These are phyloP conservation scores for Salix dunnii DNA, from an alignment of 345 rosid genomes.

Conservation along the genomic window DNA sequence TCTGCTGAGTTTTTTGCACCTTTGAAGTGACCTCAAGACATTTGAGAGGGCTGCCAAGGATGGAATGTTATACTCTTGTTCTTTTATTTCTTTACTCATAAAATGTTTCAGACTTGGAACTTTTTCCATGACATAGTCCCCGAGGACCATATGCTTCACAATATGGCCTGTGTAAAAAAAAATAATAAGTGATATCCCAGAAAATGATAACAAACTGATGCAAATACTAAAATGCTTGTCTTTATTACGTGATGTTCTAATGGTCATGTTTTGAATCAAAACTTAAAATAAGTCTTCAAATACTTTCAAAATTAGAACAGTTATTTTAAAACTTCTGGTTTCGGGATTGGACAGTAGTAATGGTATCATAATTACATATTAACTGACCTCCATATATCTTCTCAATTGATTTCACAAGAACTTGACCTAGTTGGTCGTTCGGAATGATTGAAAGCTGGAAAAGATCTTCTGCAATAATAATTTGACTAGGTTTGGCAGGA, in stretches of 20 bases:
- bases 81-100: constrained; percentile 34
- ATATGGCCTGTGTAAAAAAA: constrained; percentile 39
- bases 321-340: not conserved
- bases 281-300: not conserved
- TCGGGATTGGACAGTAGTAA: not conserved
- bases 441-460: constrained; percentile 65
- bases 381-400: constrained; percentile 60
- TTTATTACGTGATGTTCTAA: too few species aligned
- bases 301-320: not conserved
- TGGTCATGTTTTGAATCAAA: not conserved
- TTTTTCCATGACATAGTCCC: constrained; percentile 53
- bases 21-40: constrained; percentile 63
- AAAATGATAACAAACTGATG: not conserved
- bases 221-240: not conserved
- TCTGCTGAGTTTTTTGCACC: constrained; percentile 31
- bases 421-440: constrained; percentile 38
- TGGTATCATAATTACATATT: not conserved
- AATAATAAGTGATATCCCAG: not conserved
- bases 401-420: constrained; percentile 51
- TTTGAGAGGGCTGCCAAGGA: constrained; percentile 78
- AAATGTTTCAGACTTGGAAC: constrained; percentile 73
- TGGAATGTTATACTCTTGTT: constrained; percentile 42
- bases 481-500: constrained; percentile 39
- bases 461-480: constrained; percentile 71
- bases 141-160: constrained; percentile 49